phyloP scores from a whole-genome alignment of 148 eudicot genomes.

The Pharnaceum exiguum region DNA sequence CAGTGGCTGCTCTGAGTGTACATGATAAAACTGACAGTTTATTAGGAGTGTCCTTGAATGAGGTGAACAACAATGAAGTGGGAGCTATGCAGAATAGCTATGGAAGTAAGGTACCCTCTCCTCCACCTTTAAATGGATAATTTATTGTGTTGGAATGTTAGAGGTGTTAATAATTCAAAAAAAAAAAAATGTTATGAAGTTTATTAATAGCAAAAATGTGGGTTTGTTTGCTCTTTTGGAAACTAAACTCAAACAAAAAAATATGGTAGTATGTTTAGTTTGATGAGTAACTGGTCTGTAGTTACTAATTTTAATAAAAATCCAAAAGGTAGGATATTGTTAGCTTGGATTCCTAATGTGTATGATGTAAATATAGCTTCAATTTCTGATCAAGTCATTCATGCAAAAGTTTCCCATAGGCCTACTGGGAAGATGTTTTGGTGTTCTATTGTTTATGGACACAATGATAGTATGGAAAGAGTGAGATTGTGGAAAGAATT shows the following conservation, averaged over 20 bases:
- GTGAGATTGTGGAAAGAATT: not conserved
- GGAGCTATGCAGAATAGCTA: too few relatives aligned
- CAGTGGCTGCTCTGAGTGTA: too few relatives aligned
- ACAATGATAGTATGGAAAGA: not conserved
- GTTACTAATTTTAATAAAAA: not conserved
- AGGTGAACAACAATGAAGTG: too few relatives aligned
- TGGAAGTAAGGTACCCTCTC: too few relatives aligned
- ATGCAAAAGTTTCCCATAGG: not conserved
- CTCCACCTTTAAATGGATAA: too few relatives aligned
- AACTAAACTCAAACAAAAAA: not conserved
- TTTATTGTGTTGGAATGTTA: not conserved
- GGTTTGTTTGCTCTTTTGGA: not conserved
- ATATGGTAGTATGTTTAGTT: not conserved
- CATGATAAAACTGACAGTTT: too few relatives aligned
- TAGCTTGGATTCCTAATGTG: not conserved
- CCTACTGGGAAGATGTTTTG: not conserved
- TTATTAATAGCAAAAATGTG: not conserved
- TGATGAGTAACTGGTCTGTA: not conserved
- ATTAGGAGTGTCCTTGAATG: too few relatives aligned
- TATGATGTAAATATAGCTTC: not conserved
- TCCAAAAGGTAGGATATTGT: not conserved
- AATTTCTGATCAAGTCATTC: not conserved
- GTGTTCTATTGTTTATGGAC: not conserved
- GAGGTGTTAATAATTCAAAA: not conserved
- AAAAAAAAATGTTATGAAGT: not conserved